phyloP scores from a whole-genome alignment of 176 grass and related monocot genomes.

The Hordeum marinum region DNA sequence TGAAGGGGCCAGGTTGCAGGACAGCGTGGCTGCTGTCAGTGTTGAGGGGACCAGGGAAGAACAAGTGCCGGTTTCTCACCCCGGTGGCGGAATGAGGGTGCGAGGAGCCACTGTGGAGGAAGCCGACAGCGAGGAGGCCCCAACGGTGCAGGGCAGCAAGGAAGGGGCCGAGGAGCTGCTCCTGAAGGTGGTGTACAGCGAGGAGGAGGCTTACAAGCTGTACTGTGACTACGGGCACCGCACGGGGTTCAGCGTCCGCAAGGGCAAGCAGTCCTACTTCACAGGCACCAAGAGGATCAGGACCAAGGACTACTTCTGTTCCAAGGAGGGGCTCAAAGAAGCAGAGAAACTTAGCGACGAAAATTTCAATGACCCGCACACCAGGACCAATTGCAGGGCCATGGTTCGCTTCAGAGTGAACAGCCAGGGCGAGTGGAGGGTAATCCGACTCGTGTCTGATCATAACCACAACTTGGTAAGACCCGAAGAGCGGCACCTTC shows the following conservation, averaged over 20 bases:
- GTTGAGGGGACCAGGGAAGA: neutral
- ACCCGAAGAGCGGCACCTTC: constrained; percentile 70
- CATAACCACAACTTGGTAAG: constrained; percentile 68
- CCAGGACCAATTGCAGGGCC: constrained; percentile 75
- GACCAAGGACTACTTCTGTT: constrained; percentile 89
- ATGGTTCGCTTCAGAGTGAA: constrained; percentile 77
- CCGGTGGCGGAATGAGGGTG: constrained; percentile 20
- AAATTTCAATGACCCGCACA: constrained; percentile 67
- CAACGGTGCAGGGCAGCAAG: constrained; percentile 34
- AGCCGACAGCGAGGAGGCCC: constrained; percentile 27
- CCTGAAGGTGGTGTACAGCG: constrained; percentile 51
- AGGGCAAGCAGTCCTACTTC: constrained; percentile 86
- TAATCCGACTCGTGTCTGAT: constrained; percentile 61
- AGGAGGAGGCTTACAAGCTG: constrained; percentile 75
- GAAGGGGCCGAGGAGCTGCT: constrained; percentile 55
- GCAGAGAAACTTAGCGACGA: constrained; percentile 57
- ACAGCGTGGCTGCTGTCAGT: neutral
- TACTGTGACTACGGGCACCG: constrained; percentile 84
- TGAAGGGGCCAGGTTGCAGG: neutral
- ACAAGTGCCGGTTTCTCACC: neutral
- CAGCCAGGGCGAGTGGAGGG: constrained; percentile 62
- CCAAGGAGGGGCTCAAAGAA: constrained; percentile 77
- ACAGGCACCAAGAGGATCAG: constrained; percentile 72
- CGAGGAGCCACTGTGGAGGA: constrained; percentile 14
- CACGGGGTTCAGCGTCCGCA: constrained; percentile 76